Conservation (phyloP, 257 asterid genomes). For the Nicotiana benthamiana region DNA sequence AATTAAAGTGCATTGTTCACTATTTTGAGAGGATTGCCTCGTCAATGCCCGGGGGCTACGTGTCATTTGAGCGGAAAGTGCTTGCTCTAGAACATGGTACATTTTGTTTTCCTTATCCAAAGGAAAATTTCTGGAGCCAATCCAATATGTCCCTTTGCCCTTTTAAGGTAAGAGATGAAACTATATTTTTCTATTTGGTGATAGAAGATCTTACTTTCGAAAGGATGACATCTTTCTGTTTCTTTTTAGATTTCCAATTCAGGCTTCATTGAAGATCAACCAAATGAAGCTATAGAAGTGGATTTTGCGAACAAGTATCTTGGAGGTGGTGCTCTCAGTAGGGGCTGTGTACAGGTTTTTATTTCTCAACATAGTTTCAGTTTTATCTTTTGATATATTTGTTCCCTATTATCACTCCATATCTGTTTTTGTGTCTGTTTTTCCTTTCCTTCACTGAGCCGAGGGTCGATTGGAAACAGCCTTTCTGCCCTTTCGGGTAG, state of each 20-base stretch:
- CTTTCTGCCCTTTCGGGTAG: too few species aligned
- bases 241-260: conserved; percentile 42
- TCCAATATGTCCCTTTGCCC: conserved; percentile 56
- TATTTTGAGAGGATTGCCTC: conserved; percentile 67
- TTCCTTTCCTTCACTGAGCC: too few species aligned
- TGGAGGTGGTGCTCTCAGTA: conserved; percentile 87
- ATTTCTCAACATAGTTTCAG: background rate
- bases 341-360: conserved; percentile 74
- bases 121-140: conserved; percentile 59
- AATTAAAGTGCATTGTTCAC: conserved; percentile 75
- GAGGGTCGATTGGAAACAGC: too few species aligned
- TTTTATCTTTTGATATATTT: background rate
- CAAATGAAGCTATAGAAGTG: conserved; percentile 64
- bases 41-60: conserved; percentile 54
- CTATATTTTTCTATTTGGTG: background rate
- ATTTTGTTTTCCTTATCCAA: conserved; percentile 38
- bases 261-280: conserved; percentile 75
- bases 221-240: background rate
- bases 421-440: too few species aligned
- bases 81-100: conserved; percentile 34
- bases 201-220: background rate
- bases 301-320: conserved; percentile 82
- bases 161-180: conserved; percentile 47
- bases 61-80: conserved; percentile 85
- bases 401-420: background rate